Evolutionary conservation across 2,329 filamentous ascomycete species (phyloP).

Genomic region (Pyrenochaeta sp.): DNA sequence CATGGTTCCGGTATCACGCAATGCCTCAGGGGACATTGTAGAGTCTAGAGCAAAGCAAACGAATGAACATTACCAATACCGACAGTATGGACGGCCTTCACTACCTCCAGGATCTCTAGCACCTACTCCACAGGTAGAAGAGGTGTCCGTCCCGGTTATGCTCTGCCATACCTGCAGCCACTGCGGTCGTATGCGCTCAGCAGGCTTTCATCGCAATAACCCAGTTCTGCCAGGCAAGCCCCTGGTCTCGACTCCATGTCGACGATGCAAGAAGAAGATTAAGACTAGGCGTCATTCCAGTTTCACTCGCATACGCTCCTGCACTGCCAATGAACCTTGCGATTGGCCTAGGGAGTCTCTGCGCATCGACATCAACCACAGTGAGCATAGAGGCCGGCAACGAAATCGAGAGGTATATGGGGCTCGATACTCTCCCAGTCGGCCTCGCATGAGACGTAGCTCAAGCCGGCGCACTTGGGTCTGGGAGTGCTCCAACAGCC

Average conservation of each 20-base stretch:
- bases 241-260: conserved; percentile 33
- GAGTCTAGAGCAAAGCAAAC: conserved; percentile 21
- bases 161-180: conserved; percentile 47
- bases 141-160: conserved; percentile 31
- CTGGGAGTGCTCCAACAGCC: conserved; percentile 35
- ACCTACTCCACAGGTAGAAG: conserved; percentile 20
- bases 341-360: conserved; percentile 34
- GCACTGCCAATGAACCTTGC: conserved; percentile 35
- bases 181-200: conserved; percentile 45
- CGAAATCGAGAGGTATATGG: conserved; percentile 30
- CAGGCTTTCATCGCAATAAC: conserved; percentile 45
- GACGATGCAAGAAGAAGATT: conserved; percentile 42
- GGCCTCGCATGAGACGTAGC: conserved; percentile 19
- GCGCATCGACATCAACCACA: conserved; percentile 23
- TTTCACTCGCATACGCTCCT: conserved; percentile 28
- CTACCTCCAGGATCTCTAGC: conserved; percentile 12
- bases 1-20: conserved; percentile 23
- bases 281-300: conserved; percentile 20
- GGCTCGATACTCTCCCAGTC: conserved; percentile 25
- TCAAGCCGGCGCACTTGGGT: conserved; percentile 34
- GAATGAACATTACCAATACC: conserved; percentile 27
- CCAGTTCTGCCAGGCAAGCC: conserved; percentile 46
- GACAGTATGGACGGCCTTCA: conserved; percentile 20
- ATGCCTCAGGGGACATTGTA: conserved; percentile 15
- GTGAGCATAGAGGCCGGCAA: conserved; percentile 33